Evolutionary conservation across 441 rosid genomes (phyloP), one percentile per base, ranked within the genome.

Genomic region (Gossypium schwendimanii): DNA sequence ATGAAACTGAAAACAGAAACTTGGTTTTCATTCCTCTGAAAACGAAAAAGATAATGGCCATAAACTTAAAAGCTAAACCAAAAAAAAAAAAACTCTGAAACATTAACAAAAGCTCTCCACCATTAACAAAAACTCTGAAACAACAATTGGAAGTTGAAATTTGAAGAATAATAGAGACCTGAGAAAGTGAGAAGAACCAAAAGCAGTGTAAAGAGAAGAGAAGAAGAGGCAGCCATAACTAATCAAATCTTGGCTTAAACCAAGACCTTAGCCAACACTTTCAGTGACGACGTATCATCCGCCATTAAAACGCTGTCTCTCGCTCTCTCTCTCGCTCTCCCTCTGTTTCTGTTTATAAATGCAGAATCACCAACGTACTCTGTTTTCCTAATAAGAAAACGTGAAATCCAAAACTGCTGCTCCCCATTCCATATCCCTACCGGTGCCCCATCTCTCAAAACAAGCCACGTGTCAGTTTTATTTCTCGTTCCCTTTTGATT

Each of bases 221-320:
- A 73, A 50, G 70, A 73, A 63, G 24, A 41, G 41, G 70, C 33
- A 73, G 80, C 81, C 86, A 83, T 83, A 73, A 76, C 63, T 75
- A 74, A 70, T 74, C 60, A 23, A 69, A 57, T 63, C 55, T 18
- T 31, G 23, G 58, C 31, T 15, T 58, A 15, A 44, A 23, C 59
- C 71, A 20, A 58, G 31, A 47, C n/a, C 62, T 26, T 60, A n/a
- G 36, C 31, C 63, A 39, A 64, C 15, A 33, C 11, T 53, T 53
- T 61, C 36, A 65, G 71, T 39, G 9, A 49, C 18, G 12, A 20
- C 45, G 57, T 41, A 39, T 50, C 65, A 10, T 65, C 36, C 20
- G 64, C 45, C 65, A 44, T 33, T 26, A 64, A 17, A 36, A 36
- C 3, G 31, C 54, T 18, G 6, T 11, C 61, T 6, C 4, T 26